Evolutionary conservation across 495 filamentous ascomycete species (phyloP).

Genomic region (Aspergillus nidulans): DNA sequence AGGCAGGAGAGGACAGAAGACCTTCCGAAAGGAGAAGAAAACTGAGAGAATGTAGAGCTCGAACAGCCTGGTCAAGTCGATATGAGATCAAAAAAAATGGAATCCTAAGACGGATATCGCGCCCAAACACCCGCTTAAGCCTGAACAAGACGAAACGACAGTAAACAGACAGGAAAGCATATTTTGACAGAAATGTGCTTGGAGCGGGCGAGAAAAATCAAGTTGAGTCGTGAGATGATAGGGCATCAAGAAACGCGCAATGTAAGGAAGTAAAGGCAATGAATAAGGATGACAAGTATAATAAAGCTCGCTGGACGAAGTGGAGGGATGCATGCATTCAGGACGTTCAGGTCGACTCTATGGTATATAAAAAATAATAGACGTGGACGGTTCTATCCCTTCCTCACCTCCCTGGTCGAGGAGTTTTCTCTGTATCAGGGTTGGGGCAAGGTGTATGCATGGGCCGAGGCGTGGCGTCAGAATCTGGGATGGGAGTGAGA

Average conservation of each 20-base stretch:
- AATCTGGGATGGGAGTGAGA: conserved; percentile 25
- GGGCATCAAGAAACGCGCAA: neutral
- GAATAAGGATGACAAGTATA: neutral
- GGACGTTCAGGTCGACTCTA: neutral
- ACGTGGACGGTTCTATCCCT: conserved; percentile 9
- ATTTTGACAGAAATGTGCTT: conserved; percentile 4
- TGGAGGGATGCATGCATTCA: neutral
- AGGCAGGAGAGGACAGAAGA: neutral
- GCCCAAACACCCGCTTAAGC: conserved; percentile 22
- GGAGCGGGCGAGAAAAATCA: neutral
- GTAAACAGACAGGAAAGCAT: neutral
- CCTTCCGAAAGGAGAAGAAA: neutral
- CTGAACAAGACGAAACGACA: conserved; percentile 3
- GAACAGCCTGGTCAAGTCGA: neutral
- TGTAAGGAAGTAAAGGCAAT: neutral
- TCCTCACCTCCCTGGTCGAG: conserved; percentile 25
- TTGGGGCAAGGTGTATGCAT: conserved; percentile 29
- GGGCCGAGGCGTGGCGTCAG: conserved; percentile 39
- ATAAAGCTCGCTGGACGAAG: neutral
- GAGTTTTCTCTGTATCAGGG: conserved; percentile 61
- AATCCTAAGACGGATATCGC: conserved; percentile 9
- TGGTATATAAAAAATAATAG: neutral
- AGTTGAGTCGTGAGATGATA: neutral
- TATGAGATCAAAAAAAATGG: conserved; percentile 10
- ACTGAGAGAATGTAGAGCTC: neutral